Evolutionary conservation across 2,329 filamentous ascomycete species (phyloP).

Genomic region (Apiospora hydei): DNA sequence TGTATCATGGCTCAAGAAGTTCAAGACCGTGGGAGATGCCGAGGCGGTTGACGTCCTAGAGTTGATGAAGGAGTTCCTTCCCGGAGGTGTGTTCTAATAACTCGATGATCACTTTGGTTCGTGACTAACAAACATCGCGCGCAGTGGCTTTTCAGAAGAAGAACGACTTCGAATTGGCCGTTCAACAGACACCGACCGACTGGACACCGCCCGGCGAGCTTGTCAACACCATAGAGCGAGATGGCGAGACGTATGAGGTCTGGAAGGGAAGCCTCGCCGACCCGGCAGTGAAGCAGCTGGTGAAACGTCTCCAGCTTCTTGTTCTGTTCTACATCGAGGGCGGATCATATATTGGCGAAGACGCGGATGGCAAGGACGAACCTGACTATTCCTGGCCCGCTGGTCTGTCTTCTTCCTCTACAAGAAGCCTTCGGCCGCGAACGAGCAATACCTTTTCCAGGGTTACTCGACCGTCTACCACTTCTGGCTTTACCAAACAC

Average conservation of each 20-base stretch:
- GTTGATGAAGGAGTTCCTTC: slow-evolving; percentile 70
- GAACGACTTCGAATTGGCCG: slow-evolving; percentile 66
- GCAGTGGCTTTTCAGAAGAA: slow-evolving; percentile 72
- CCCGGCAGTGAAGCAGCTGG: slow-evolving; percentile 70
- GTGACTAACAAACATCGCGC: slow-evolving; percentile 31
- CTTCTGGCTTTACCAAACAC: slow-evolving; percentile 72
- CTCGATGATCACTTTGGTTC: not conserved
- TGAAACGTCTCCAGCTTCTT: slow-evolving; percentile 83
- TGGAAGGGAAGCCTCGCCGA: slow-evolving; percentile 82
- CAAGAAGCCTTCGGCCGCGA: slow-evolving; percentile 63
- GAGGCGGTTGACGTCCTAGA: slow-evolving; percentile 73
- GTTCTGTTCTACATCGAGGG: slow-evolving; percentile 92
- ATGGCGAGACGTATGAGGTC: slow-evolving; percentile 75
- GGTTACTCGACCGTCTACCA: slow-evolving; percentile 93
- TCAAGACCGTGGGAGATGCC: slow-evolving; percentile 71
- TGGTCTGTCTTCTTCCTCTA: slow-evolving; percentile 95
- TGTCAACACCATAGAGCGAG: slow-evolving; percentile 68
- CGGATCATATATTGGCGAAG: slow-evolving; percentile 73
- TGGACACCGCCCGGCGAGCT: slow-evolving; percentile 80
- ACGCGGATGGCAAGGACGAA: slow-evolving; percentile 60
- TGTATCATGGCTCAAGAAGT: slow-evolving; percentile 75
- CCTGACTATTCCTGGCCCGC: slow-evolving; percentile 77
- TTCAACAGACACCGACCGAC: slow-evolving; percentile 53
- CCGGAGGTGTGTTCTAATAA: slow-evolving; percentile 60
- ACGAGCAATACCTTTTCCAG: slow-evolving; percentile 77